Conservation (phyloP, 306 rosid species). For the Vigna reflexopilosa region DNA sequence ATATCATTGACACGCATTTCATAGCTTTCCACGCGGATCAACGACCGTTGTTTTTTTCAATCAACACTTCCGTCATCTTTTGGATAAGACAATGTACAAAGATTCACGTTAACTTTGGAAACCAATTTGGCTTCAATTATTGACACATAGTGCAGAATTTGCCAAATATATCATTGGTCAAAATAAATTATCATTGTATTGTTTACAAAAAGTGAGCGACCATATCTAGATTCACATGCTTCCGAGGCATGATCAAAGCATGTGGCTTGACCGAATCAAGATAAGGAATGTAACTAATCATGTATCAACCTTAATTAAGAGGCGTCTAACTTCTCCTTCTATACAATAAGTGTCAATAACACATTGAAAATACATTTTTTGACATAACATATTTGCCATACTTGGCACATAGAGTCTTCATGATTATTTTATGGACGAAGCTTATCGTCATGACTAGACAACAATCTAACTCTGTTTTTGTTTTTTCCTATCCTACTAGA, state of each 20-base stretch:
- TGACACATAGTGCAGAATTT: slow-evolving; percentile 30
- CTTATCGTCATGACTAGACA: slow-evolving; percentile 36
- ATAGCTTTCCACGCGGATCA: slow-evolving; percentile 40
- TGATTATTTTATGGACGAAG: slow-evolving; percentile 29
- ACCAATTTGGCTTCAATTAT: slow-evolving; percentile 38
- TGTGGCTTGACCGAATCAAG: slow-evolving; percentile 11
- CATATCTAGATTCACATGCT: slow-evolving; percentile 27
- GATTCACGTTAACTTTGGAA: slow-evolving; percentile 21
- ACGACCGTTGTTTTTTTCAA: slow-evolving; percentile 24
- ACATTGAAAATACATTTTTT: slow-evolving; percentile 28
- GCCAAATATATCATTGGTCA: slow-evolving; percentile 24
- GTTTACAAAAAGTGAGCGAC: slow-evolving; percentile 5
- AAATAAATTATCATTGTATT: slow-evolving; percentile 6
- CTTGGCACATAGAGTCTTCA: slow-evolving; percentile 20
- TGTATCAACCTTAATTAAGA: slow-evolving; percentile 15
- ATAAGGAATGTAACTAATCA: neutral
- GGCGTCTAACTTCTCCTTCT: slow-evolving; percentile 16
- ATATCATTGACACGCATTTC: slow-evolving; percentile 31
- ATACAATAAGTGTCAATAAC: slow-evolving; percentile 25
- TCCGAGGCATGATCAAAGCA: slow-evolving; percentile 34
- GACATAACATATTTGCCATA: slow-evolving; percentile 23
- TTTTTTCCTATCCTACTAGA: slow-evolving; percentile 37
- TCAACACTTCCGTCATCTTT: slow-evolving; percentile 35
- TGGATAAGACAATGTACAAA: slow-evolving; percentile 38
- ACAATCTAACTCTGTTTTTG: slow-evolving; percentile 1